phyloP scores from a whole-genome alignment of 805 yeast genomes.

The Saccharomycopsis sp. region DNA sequence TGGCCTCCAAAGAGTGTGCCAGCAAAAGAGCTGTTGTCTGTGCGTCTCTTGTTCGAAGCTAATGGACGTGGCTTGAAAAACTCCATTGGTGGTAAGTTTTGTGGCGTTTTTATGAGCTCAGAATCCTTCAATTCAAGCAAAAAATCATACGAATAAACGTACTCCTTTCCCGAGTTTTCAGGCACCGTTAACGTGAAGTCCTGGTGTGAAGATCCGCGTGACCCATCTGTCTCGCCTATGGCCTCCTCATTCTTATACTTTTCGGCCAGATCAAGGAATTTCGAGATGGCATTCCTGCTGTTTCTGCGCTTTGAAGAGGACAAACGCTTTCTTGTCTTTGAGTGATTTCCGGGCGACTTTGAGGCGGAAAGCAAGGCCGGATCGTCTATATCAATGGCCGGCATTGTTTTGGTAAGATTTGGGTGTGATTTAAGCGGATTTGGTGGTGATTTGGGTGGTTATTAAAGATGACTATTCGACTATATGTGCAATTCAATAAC shows the following conservation, averaged over 20 bases:
- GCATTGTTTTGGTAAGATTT: neutral
- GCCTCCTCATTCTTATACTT: neutral
- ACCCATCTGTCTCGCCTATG: neutral
- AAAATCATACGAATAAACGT: conserved; percentile 14
- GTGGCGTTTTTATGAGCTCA: conserved; percentile 2
- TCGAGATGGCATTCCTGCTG: neutral
- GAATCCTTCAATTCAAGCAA: conserved; percentile 11
- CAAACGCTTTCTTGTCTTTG: neutral
- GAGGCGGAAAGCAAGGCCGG: neutral
- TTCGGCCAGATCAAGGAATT: neutral
- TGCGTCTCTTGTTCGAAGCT: neutral
- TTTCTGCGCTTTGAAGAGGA: neutral
- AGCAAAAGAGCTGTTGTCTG: neutral
- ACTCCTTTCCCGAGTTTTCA: neutral
- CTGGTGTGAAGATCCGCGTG: neutral
- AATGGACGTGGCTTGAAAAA: conserved; percentile 15
- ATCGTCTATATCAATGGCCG: neutral
- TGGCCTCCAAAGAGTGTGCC: neutral
- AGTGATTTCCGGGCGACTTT: neutral
- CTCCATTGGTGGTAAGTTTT: conserved; percentile 8
- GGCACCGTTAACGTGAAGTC: conserved; percentile 11
- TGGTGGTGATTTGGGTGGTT: too few relatives aligned
- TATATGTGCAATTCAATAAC: too few relatives aligned
- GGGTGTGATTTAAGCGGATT: too few relatives aligned
- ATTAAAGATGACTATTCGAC: too few relatives aligned